Base-by-base conservation (phyloP, 2,329 filamentous ascomycete genomes). In the Xylaria multiplex region DNA sequence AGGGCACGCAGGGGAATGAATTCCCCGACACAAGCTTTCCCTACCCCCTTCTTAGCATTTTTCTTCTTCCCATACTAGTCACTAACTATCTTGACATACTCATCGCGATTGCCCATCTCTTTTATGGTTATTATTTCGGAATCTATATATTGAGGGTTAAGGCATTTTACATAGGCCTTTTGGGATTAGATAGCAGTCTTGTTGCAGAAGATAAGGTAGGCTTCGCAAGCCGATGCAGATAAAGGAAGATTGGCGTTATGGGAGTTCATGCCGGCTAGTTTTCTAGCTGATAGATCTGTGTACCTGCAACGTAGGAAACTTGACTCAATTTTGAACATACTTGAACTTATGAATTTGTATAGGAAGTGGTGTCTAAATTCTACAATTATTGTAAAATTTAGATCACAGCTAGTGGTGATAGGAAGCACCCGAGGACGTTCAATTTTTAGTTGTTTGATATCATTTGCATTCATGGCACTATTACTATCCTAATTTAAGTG, bases 1-100 rank as follows among this genome's bases (percentile, higher is more conserved):
- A 58, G 66, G 53, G 6, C 73, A 70, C 19, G 65, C 73, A 3
- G 59, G 69, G 35, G 71, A 75, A 60, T 75, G 50, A 68, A 57
- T 11, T 49, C 5, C 13, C 7, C 11, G 6, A 14, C 11, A 16
- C 19, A 40, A 16, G 19, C 3, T 16, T 14, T 45, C 6, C 22
- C 16, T 48, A 11, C 49, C 24, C 22, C 22, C 2, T 37, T n/a
- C 30, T 3, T 27, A 55, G 5, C 7, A 6, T 8, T 55, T 53
- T 16, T 8, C 22, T 30, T 30, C 32, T 50, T n/a, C 22, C 4
- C 7, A 22, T 24, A 5, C 22, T 7, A 13, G 32, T 3, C 7
- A 24, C 27, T 3, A 35, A 30, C 30, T 1, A 1, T 40, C 40
- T 54, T 8, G 43, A 24, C n/a, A 46, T 49, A 57, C 1, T 54